Conservation (phyloP, 257 asterid genomes). For the Cynanchum wilfordii region DNA sequence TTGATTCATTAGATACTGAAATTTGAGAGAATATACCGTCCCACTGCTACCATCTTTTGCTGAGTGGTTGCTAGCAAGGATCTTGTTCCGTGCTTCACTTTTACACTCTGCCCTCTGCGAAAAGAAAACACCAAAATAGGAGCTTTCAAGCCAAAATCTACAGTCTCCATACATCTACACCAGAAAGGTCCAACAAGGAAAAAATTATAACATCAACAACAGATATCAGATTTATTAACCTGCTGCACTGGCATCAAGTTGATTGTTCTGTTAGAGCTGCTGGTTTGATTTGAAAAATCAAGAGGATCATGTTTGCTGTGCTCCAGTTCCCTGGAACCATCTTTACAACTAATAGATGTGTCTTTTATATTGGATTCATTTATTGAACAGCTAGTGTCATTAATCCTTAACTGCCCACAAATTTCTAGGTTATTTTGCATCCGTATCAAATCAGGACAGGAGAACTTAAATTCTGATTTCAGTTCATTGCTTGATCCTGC, state of each 20-base stretch:
- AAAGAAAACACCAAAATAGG: neutral
- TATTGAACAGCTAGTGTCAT: conserved; percentile 23
- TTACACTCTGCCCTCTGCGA: conserved; percentile 24
- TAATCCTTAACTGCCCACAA: conserved; percentile 24
- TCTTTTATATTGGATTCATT: conserved; percentile 12
- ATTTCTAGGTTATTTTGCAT: conserved; percentile 29
- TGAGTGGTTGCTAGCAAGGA: conserved; percentile 20
- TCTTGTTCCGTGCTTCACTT: conserved; percentile 20
- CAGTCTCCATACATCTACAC: neutral
- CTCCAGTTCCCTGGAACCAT: conserved; percentile 36
- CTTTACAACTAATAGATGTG: conserved; percentile 26
- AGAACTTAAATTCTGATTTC: conserved; percentile 42
- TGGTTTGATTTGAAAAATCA: conserved; percentile 35
- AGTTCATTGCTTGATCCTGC: conserved; percentile 42
- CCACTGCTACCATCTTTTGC: conserved; percentile 26
- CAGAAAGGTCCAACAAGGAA: neutral
- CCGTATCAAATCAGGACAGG: conserved; percentile 41
- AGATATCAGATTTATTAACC: conserved; percentile 29
- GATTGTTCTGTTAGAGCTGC: conserved; percentile 30
- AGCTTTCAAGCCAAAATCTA: neutral
- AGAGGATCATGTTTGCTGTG: conserved; percentile 37
- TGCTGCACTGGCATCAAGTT: conserved; percentile 35
- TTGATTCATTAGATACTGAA: neutral
- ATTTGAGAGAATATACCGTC: conserved; percentile 21
- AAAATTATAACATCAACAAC: neutral